Conservation (phyloP, 2,329 filamentous ascomycete genomes). For the Periconia digitata region DNA sequence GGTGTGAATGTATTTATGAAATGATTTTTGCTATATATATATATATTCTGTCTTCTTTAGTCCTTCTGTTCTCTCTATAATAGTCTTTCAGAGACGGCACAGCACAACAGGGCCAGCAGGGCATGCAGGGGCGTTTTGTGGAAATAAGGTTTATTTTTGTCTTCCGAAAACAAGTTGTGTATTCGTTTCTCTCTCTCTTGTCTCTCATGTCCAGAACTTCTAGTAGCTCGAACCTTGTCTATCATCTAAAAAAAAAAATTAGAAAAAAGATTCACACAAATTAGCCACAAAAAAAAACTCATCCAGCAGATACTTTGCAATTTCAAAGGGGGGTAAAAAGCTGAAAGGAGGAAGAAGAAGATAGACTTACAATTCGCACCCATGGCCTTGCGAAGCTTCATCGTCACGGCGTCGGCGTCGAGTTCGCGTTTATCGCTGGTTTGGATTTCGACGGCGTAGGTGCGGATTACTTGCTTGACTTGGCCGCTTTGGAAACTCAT, state of each 20-base stretch:
- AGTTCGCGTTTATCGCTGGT: conserved; percentile 63
- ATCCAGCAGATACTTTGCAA: not conserved
- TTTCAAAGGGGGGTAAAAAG: not conserved
- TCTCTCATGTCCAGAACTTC: conserved; percentile 7
- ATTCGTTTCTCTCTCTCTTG: conserved; percentile 3
- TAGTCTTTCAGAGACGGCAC: no score
- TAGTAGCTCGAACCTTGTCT: conserved; percentile 6
- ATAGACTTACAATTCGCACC: conserved; percentile 67
- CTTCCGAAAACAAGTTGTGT: no score
- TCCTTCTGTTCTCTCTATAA: no score
- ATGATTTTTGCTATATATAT: no score
- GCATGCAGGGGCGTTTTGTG: no score
- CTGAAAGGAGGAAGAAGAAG: no score
- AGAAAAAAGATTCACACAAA: not conserved
- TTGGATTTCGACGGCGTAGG: conserved; percentile 67
- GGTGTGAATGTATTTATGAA: no score
- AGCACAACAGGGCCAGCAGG: no score
- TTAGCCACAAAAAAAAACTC: no score
- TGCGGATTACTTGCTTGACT: conserved; percentile 64
- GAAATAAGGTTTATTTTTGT: no score
- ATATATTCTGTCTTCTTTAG: no score
- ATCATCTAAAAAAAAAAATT: not conserved
- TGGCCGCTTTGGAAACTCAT: conserved; percentile 68
- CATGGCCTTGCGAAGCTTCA: conserved; percentile 64
- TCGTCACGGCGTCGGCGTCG: conserved; percentile 62